A percentile compares a stretch with the other conserved stretches of the same genome.
These are phyloP conservation scores for Euptelea pleiosperma DNA, from an alignment of 164 flowering plant species.

Conservation along the genomic window DNA sequence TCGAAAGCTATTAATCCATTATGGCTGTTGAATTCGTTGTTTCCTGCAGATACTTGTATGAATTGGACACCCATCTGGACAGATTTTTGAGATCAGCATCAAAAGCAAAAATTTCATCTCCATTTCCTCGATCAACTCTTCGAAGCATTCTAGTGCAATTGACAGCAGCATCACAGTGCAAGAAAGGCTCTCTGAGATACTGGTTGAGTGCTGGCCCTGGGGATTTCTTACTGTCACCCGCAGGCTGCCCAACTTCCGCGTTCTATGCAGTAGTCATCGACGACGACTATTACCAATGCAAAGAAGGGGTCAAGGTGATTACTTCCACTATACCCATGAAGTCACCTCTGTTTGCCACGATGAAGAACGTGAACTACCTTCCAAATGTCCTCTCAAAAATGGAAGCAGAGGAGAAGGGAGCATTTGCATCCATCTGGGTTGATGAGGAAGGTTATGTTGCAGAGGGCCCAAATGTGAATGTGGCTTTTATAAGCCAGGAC, in stretches of 20 bases:
- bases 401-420: conserved; percentile 87
- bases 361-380: conserved; percentile 89
- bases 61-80: conserved; percentile 70
- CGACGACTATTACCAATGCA: conserved; percentile 52
- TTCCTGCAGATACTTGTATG: conserved; percentile 58
- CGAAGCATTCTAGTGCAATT: conserved; percentile 71
- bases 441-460: conserved; percentile 80
- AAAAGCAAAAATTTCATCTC: conserved; percentile 57
- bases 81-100: conserved; percentile 76
- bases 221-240: conserved; percentile 70
- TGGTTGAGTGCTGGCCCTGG: conserved; percentile 96
- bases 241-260: conserved; percentile 67
- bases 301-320: conserved; percentile 73
- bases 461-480: conserved; percentile 89
- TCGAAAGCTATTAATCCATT: neutral
- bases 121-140: conserved; percentile 58
- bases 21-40: neutral
- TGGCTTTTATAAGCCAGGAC: conserved; percentile 64
- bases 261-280: conserved; percentile 82
- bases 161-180: conserved; percentile 59
- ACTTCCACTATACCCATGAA: conserved; percentile 82
- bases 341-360: conserved; percentile 64
- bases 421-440: conserved; percentile 78
- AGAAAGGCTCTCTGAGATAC: conserved; percentile 67
- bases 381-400: conserved; percentile 72